phyloP scores from a whole-genome alignment of 1,284 basidiomycete species.

The Naganishia sp. region DNA sequence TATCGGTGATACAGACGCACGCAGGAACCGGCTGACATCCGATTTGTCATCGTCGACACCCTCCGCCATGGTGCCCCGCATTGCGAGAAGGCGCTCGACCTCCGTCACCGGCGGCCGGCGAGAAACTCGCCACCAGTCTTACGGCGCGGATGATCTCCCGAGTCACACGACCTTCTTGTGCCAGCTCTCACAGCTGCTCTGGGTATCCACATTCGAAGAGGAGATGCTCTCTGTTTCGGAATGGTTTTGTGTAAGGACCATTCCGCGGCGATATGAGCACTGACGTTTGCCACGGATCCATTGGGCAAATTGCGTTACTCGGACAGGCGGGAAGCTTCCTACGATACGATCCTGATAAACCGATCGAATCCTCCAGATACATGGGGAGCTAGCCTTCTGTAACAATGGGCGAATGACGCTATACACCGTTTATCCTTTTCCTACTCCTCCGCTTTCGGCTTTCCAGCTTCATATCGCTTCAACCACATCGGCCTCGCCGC shows the following conservation, averaged over 20 bases:
- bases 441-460: neutral
- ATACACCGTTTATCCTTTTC: neutral
- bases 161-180: no score
- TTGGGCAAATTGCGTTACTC: no score
- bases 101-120: neutral
- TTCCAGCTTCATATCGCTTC: constrained; percentile 34
- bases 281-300: no score
- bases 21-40: constrained; percentile 6
- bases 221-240: no score
- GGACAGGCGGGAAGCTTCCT: neutral
- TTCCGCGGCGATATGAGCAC: no score
- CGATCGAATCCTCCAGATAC: neutral
- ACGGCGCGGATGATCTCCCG: no score
- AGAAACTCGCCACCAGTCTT: no score
- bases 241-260: no score
- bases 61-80: constrained; percentile 1
- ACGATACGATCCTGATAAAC: neutral
- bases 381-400: neutral
- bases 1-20: neutral
- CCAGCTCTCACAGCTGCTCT: no score
- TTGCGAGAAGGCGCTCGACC: constrained; percentile 1
- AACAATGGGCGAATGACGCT: neutral
- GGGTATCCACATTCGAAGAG: no score
- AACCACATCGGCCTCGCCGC: constrained; percentile 47
- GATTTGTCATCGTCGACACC: constrained; percentile 14